Conservation (phyloP, 495 filamentous ascomycete genomes). For the Xylaria bambusicola region DNA sequence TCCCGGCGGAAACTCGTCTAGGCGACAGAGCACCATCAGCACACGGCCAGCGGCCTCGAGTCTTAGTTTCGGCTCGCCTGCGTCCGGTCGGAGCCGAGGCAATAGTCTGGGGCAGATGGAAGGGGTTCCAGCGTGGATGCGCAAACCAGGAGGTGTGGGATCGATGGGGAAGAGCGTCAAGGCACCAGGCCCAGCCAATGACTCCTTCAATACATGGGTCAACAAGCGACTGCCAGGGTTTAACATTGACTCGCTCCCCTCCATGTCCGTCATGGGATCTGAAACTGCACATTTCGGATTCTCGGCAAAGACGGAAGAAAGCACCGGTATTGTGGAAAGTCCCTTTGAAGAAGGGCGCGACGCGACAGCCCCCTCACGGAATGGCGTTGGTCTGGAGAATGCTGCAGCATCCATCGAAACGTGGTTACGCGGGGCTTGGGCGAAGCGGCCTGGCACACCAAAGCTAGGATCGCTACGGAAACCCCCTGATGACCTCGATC, state of each 20-base stretch:
- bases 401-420: conserved; percentile 83
- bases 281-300: conserved; percentile 55
- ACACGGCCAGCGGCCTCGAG: conserved; percentile 28
- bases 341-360: conserved; percentile 48
- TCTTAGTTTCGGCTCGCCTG: conserved; percentile 24
- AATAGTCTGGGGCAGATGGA: conserved; percentile 30
- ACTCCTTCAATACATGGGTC: conserved; percentile 78
- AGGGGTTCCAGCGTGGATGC: conserved; percentile 56
- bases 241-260: conserved; percentile 57
- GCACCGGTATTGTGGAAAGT: conserved; percentile 50
- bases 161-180: conserved; percentile 68
- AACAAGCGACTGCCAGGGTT: conserved; percentile 74
- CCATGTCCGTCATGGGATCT: conserved; percentile 54
- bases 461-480: conserved; percentile 42
- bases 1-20: conserved; percentile 41
- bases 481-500: conserved; percentile 54
- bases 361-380: conserved; percentile 30
- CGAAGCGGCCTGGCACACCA: conserved; percentile 55
- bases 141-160: conserved; percentile 82
- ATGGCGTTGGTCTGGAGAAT: conserved; percentile 65
- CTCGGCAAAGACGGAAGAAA: conserved; percentile 31
- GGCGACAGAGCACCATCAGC: conserved; percentile 41
- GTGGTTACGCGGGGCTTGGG: conserved; percentile 82
- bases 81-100: conserved; percentile 36
- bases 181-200: conserved; percentile 75